Evolutionary conservation across 1,139 yeast genomes (phyloP), one percentile per base, ranked within the genome.

Genomic region (Scheffersomyces cryptocercus): DNA sequence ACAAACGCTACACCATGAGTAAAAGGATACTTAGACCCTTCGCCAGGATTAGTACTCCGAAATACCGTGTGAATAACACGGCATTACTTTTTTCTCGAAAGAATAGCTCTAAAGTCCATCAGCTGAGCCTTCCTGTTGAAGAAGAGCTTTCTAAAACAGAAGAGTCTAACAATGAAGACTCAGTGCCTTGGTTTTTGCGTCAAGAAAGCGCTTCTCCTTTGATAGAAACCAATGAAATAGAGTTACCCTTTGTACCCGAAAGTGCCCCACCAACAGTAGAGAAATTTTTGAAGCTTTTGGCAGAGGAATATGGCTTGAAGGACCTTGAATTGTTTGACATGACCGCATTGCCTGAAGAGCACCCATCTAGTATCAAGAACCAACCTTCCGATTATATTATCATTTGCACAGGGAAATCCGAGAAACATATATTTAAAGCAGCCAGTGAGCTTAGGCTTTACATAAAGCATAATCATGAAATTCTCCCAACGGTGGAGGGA

Each of bases 321-420:
- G 82, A 88, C 46, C 58, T 89, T 31, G 60, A 67, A 36, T 58
- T 90, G 1, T 80, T 86, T 52, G 96, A 74, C 47, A 51, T 72
- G 45, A 54, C 61, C 2, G 35, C 40, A 8, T 62, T 74, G 35
- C 70, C 69, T 6, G 62, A 66, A 7, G 69, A 69, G 26, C 77
- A 75, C 38, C 75, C 77, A 3, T 76, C 72, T 40, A 58, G 64
- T 42, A 50, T 58, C 24, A 54, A 56, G 35, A 64, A 66, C 38
- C 67, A 63, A 39, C 56, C 62, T 3, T 70, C 74, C 34, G 66
- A 75, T 3, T 82, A 73, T 54, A 79, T 86, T 68, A 65, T 90
- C 4, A 66, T 91, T 1, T 79, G 84, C n/a, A 78, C 95, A 0
- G 97, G 96, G 2, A 85, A 84, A 58, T 83, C 93, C 26, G 80